A percentile compares a stretch with the other conserved stretches of the same genome.
Evolutionary conservation across 1,139 yeast species (phyloP).

Genomic region (Saccharomyces pastorianus): DNA sequence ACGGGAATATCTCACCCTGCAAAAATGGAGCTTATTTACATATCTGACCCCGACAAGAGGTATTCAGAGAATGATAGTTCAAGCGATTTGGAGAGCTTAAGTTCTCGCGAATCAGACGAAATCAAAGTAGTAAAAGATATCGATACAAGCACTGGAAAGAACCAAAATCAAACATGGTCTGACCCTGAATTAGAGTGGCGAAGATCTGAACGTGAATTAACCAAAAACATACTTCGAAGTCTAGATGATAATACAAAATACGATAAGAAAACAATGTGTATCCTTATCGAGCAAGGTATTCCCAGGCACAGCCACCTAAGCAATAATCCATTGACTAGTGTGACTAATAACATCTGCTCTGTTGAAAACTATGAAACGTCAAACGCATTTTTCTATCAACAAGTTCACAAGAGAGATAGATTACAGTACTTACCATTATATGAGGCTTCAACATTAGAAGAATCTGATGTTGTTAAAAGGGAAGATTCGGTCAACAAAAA

Average conservation of each 20-base stretch:
- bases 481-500: not conserved
- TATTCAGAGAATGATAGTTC: not conserved
- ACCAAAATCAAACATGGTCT: not conserved
- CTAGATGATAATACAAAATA: conserved; percentile 7
- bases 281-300: conserved; percentile 17
- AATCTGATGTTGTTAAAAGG: not conserved
- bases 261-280: conserved; percentile 7
- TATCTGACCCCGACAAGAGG: conserved; percentile 9
- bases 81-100: not conserved
- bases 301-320: conserved; percentile 17
- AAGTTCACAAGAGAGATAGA: conserved; percentile 19
- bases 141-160: not conserved
- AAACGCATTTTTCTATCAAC: conserved; percentile 20
- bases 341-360: conserved; percentile 27
- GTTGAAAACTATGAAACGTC: conserved; percentile 20
- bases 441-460: not conserved
- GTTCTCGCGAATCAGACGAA: not conserved
- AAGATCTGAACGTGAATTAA: conserved; percentile 13
- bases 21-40: conserved; percentile 10
- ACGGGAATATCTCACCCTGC: not conserved
- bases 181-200: conserved; percentile 14
- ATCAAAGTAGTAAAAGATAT: not conserved
- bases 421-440: conserved; percentile 14
- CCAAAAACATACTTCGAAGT: conserved; percentile 9
- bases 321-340: conserved; percentile 12